Percentiles rank a stretch among this genome's conserved stretches.
Evolutionary conservation across 2,329 filamentous ascomycete genomes (phyloP).

Genomic region (Gyromitra esculenta): DNA sequence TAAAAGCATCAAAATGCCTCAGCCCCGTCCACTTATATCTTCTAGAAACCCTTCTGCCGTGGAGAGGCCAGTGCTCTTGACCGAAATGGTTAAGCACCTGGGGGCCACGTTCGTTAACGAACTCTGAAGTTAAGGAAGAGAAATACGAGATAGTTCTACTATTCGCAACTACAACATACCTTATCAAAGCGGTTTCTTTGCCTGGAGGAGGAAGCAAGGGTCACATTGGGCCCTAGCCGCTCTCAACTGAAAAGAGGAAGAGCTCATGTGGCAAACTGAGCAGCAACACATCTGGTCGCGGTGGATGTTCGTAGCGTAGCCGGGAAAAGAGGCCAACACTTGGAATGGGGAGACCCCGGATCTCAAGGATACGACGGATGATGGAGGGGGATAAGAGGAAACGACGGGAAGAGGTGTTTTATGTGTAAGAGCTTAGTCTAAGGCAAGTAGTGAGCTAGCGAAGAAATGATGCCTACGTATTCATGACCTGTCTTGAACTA

Average conservation of each 20-base stretch:
- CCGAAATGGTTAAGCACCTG: background rate
- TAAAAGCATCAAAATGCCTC: background rate
- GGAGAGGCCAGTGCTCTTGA: background rate
- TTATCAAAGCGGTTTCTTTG: background rate
- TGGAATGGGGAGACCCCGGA: constrained; percentile 10
- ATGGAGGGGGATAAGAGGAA: background rate
- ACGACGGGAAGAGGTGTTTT: background rate
- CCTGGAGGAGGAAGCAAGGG: constrained; percentile 5
- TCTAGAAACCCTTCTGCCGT: background rate
- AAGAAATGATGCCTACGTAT: constrained; percentile 10
- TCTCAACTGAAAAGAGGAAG: constrained; percentile 28
- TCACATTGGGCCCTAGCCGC: constrained; percentile 2
- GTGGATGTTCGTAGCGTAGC: constrained; percentile 6
- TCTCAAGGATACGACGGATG: background rate
- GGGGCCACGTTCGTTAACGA: background rate
- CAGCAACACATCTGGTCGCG: constrained; percentile 17
- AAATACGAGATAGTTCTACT: background rate
- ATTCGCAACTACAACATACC: background rate
- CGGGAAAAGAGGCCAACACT: too few relatives aligned
- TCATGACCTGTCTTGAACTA: constrained; percentile 1
- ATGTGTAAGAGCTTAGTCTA: background rate
- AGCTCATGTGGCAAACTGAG: constrained; percentile 38
- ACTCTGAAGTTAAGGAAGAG: too few relatives aligned
- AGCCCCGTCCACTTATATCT: background rate
- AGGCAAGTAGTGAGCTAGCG: background rate